Evolutionary conservation across 805 yeast species (phyloP).

Genomic region (Naumovozyma dairenensis): DNA sequence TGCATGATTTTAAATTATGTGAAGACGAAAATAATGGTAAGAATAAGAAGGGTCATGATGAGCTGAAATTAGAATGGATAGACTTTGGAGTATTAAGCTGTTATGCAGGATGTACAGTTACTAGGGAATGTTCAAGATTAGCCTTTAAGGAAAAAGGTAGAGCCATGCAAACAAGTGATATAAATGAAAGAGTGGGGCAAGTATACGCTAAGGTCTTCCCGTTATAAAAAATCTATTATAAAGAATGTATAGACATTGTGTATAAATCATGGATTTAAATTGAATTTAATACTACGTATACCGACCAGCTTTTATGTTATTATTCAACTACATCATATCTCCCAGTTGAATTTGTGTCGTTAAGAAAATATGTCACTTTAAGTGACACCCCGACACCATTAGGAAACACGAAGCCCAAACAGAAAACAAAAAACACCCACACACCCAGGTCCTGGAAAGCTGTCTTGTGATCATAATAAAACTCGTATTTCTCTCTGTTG

Average conservation of each 20-base stretch:
- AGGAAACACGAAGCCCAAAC: not conserved
- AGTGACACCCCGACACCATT: not conserved
- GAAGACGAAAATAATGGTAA: conserved; percentile 30
- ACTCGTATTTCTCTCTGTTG: not conserved
- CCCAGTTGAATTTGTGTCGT: not conserved
- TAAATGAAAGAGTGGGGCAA: conserved; percentile 56
- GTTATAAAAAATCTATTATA: not conserved
- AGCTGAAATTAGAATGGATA: conserved; percentile 22
- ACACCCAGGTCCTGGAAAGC: too few species aligned
- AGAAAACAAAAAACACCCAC: too few species aligned
- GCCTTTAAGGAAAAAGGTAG: conserved; percentile 64
- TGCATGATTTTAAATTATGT: conserved; percentile 55
- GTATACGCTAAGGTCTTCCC: conserved; percentile 44
- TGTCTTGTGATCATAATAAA: not conserved
- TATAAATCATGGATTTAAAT: too few species aligned
- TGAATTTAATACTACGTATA: too few species aligned
- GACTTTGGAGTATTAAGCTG: conserved; percentile 43
- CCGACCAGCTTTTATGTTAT: too few species aligned
- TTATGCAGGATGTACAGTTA: conserved; percentile 60
- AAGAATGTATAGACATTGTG: not conserved
- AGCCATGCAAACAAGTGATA: conserved; percentile 76
- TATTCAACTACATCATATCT: too few species aligned
- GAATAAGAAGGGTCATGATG: not conserved
- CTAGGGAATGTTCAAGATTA: conserved; percentile 50
- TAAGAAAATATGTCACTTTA: not conserved